Base-by-base conservation (phyloP, 2,329 filamentous ascomycete species). In the Diaporthe sp. region DNA sequence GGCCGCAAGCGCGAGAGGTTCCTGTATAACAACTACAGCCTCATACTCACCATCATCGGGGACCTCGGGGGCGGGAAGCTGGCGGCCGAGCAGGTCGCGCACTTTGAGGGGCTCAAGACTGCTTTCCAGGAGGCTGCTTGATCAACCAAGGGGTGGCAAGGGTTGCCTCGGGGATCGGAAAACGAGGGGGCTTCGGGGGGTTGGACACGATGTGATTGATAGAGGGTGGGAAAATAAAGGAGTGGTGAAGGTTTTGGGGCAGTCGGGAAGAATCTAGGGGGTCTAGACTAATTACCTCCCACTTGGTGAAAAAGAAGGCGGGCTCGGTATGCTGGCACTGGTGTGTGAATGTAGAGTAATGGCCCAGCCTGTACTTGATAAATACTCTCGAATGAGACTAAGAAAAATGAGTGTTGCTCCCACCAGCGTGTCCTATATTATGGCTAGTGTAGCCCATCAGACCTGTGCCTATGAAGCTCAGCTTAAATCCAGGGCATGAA, bases 1-100 rank as follows among this genome's bases (percentile, higher is more conserved):
- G 89, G 90, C 77, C 91, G 95, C 81, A 97, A 97, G 85, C 89
- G 93, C 78, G 93, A 96, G 78, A 88, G 97, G 58, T 98, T 98
- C 81, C 83, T 99, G 80, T 97, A 94, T 81, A 99, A 98, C 82
- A 99, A 99, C 83, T 98, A 97, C 83, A 97, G 95, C 71, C 87
- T 99, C 77, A 90, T 99, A n/a, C 87, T 95, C 79, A 98, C 97
- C 15, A 98, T 99, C 76, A 94, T 99, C 77, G 91, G 93, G 80
- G 93, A 96, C 79, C 89, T 91, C 6, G 72, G 68, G 2, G 88
- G 89, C 15, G 95, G 95, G 5, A 94, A 94, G 82, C 82, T 96
- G 80, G 91, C 93, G 1, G 85, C 86, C 33, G 95, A 98, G 80
- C 92, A 96, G 82, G 92, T 92, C 83, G 88, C 87, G 78, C 90